Conservation (phyloP, 805 yeast genomes). For the Candida piceae region DNA sequence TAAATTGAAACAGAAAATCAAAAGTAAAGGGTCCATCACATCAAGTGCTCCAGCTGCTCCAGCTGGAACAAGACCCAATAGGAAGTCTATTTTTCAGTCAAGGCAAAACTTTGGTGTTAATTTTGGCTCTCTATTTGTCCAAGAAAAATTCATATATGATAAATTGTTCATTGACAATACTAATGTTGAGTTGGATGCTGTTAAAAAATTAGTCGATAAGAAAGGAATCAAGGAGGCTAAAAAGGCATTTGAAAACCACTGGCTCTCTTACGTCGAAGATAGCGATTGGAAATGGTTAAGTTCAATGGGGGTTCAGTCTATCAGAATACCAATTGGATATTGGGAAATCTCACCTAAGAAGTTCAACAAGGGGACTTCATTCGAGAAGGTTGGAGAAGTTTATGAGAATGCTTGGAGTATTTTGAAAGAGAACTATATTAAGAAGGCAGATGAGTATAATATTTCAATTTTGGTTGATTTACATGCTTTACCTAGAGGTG, state of each 20-base stretch:
- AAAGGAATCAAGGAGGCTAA: constrained; percentile 53
- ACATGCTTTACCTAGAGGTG: constrained; percentile 92
- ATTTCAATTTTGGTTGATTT: constrained; percentile 80
- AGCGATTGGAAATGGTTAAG: constrained; percentile 78
- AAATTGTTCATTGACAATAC: constrained; percentile 55
- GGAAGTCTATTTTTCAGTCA: constrained; percentile 48
- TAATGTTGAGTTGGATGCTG: constrained; percentile 71
- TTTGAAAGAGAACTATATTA: constrained; percentile 45
- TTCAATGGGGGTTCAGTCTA: constrained; percentile 64
- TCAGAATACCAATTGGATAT: constrained; percentile 87
- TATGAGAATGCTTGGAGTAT: constrained; percentile 73
- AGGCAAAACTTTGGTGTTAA: constrained; percentile 79
- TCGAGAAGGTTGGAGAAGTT: constrained; percentile 46
- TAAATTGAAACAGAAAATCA: constrained; percentile 10
- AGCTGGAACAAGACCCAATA: constrained; percentile 31
- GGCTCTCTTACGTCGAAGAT: constrained; percentile 55
- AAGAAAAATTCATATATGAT: constrained; percentile 75
- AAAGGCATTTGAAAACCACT: constrained; percentile 54
- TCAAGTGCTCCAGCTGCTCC: constrained; percentile 30
- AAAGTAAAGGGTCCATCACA: background rate
- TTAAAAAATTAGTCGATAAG: constrained; percentile 40
- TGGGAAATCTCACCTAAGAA: constrained; percentile 75
- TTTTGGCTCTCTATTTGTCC: constrained; percentile 74
- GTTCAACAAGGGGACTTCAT: constrained; percentile 57
- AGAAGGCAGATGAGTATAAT: constrained; percentile 51